Evolutionary conservation across 495 filamentous ascomycete genomes (phyloP), one percentile per base, ranked within the genome.

Genomic region (Aspergillus coremiiformis): DNA sequence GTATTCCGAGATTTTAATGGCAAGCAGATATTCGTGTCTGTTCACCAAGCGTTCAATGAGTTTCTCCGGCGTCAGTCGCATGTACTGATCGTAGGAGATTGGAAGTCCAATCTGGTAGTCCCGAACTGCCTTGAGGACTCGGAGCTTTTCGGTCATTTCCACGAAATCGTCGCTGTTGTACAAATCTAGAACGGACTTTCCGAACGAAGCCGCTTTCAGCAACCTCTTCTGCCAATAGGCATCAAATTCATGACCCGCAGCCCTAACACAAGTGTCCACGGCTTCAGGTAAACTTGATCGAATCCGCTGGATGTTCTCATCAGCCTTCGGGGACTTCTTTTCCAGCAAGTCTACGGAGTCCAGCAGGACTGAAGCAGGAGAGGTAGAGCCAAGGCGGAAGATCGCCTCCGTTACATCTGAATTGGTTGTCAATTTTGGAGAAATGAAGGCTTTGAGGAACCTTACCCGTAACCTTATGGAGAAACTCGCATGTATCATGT

Each of bases 161-260:
- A 98, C 94, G 66, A 97, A 98, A 51, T 97, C 92, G 56, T 98
- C 93, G 61, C 88, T 94, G 67, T 87, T 94, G 69, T 97, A 98
- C 24, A 97, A 81, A 57, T 96, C 93, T 2, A 96, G 78, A 0
- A 96, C 92, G 0, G 93, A 97, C 66, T 98, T 98, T 11, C 93
- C 93, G 66, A 96, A 96, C 0, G 90, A 95, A 0, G 93, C 93
- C 4, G 94, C 93, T 65, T 94, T 95, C 14, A 98, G 77, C 4
- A 98, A 74, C 54, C 93, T 85, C 59, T 97, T 98, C 63, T 98
- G 93, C 89, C 90, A 94, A 59, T 91, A 83, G 2, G 83, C 73
- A 55, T 81, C 87, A 62, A 89, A 96, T 64, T 98, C 94, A 63
- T 95, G 81, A 9, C 90, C 94, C 2, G 93, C 90, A 42, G 93